Evolutionary conservation across 2,329 filamentous ascomycete species (phyloP), one percentile per base, ranked within the genome.

Genomic region (Penicillium palitans): DNA sequence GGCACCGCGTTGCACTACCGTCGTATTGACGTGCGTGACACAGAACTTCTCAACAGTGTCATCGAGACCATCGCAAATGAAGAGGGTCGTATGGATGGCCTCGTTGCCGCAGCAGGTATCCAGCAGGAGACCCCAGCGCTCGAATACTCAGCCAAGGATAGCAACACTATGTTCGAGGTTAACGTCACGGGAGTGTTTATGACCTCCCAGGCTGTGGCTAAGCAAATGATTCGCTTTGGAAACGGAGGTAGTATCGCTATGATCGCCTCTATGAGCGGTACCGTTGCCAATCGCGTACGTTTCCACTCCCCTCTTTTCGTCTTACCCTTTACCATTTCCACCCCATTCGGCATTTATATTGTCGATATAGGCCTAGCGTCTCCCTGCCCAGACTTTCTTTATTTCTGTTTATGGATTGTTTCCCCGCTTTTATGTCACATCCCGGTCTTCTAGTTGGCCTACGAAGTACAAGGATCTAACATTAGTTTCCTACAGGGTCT

Each of bases 41-140:
- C 88, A 24, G 78, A 81, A 5, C 75, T 80, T 40, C 81, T 96
- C 46, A 88, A 93, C 72, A 79, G 78, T 42, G 82, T 90, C 52
- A 81, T 96, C 48, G 80, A 83, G 63, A 80, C 78, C 12, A 95
- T 96, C 63, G 90, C 86, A 17, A 80, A 86, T 51, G 77, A 83
- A 59, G 84, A 91, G 63, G 88, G 88, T 6, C 84, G 89, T 17
- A 76, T 96, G 61, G 91, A 96, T 70, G 92, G 92, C 0, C 78
- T 96, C 55, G 85, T 96, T 48, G 87, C 87, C 0, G 87, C 87
- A 0, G 88, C 88, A 0, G 88, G 87, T 1, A 79, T 86, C 41
- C 90, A 96, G 76, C 89, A 96, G 75, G 91, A 96, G 77, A 91
- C 87, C 0, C 78, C 90, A 0, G 91, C 93, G 1, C 80, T 96